Conservation (phyloP, 2,329 filamentous ascomycete genomes). For the Beauveria australis region DNA sequence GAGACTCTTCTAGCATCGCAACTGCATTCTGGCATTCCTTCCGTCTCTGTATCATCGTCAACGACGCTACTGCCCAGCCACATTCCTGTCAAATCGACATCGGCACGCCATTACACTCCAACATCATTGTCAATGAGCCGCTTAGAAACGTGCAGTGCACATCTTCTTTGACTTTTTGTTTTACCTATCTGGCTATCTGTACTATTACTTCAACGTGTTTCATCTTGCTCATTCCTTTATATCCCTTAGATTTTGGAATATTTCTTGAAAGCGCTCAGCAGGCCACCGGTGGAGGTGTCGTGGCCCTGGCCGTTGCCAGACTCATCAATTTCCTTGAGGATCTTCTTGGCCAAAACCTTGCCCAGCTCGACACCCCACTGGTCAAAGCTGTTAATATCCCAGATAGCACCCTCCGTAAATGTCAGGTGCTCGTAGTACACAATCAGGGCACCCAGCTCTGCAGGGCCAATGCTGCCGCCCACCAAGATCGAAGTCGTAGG, state of each 20-base stretch:
- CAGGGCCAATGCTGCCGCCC: slow-evolving; percentile 87
- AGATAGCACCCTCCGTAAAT: slow-evolving; percentile 93
- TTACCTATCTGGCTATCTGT: neutral
- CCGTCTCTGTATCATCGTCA: neutral
- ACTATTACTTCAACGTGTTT: slow-evolving; percentile 1
- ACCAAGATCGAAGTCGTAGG: slow-evolving; percentile 90
- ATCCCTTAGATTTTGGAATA: slow-evolving; percentile 41
- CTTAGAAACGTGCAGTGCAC: neutral
- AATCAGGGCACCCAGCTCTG: slow-evolving; percentile 87
- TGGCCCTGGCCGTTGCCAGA: slow-evolving; percentile 64
- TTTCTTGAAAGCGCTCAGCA: slow-evolving; percentile 91
- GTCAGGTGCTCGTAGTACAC: slow-evolving; percentile 99
- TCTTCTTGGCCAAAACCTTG: slow-evolving; percentile 92
- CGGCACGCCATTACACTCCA: neutral
- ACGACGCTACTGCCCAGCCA: neutral
- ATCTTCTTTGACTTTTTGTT: neutral
- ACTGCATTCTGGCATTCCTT: neutral
- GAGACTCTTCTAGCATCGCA: neutral
- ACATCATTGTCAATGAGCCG: neutral
- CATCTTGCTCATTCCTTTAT: neutral
- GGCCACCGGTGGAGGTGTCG: slow-evolving; percentile 78
- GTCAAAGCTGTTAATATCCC: slow-evolving; percentile 99
- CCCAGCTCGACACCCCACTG: slow-evolving; percentile 99
- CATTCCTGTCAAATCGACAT: neutral
- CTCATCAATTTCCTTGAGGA: slow-evolving; percentile 75